Base-by-base conservation (phyloP, 768 basidiomycete genomes). In the Boletus edulis region DNA sequence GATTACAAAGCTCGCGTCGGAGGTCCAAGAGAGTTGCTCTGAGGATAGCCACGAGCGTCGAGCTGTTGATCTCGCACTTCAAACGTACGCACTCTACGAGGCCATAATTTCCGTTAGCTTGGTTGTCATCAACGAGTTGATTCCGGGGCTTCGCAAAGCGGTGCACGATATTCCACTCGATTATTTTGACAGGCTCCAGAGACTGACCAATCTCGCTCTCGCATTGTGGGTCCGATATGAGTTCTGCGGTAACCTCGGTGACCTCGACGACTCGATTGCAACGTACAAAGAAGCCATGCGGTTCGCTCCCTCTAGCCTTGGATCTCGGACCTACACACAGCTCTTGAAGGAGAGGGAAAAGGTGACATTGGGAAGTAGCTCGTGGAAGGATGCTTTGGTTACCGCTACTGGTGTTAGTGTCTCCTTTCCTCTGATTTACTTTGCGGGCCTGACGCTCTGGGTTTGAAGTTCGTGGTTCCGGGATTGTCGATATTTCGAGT, bases 201-300 rank as follows among this genome's bases (percentile, higher is more conserved):
- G 29, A n/a, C 27, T 61, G 2, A 49, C 14, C 48, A 65, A 58
- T 48, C 65, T 68, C 14, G 57, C 42, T 9, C 39, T 49, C n/a
- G 51, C 54, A 18, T 55, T 65, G 29, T 38, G 22, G 46, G 12
- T 31, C 12, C 49, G 49, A 2, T 60, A 52, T 17, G 35, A 49
- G n/a, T 20, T 44, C 13, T 14, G 3, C 2, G n/a, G 38, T 5
- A 6, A 43, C 18, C 8, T 17, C 12, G 24, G 6, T 22, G 57
- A 61, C 40, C 50, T 69, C 13, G 51, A 67, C 14, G 57, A 62
- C 44, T 63, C 66, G 9, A 64, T 46, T 31, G 22, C 29, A 2
- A 34, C 5, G 11, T 15, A 48, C 3, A 9, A 27, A 35, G n/a
- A 35, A 47, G 22, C 40, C 11, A 35, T 48, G 14, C 39, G 4